A percentile compares a stretch with the other conserved stretches of the same genome.
Evolutionary conservation across 345 rosid species (phyloP).

Genomic region (Brassica napus): DNA sequence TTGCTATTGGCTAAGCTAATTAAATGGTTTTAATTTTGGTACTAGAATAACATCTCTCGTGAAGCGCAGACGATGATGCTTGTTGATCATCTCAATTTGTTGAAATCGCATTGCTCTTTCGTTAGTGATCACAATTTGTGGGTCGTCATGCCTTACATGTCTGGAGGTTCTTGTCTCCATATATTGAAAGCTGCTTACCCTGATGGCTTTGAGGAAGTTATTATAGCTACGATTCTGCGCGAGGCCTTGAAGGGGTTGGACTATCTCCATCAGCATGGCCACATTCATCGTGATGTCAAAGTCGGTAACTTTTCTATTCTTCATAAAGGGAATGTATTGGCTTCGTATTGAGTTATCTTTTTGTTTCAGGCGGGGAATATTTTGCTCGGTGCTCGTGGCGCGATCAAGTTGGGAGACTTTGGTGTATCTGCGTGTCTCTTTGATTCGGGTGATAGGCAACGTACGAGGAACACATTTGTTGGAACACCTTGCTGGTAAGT

Average conservation of each 20-base stretch:
- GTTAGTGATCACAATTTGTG: constrained; percentile 89
- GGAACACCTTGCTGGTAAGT: constrained; percentile 98
- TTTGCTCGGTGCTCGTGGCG: constrained; percentile 78
- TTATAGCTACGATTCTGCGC: constrained; percentile 83
- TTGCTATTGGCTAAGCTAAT: neutral
- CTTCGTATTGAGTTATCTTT: neutral
- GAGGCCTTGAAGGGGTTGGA: constrained; percentile 90
- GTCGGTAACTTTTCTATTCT: constrained; percentile 44
- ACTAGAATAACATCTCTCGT: constrained; percentile 73
- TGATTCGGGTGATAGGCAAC: constrained; percentile 98
- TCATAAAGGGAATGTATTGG: neutral
- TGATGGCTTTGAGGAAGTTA: constrained; percentile 92
- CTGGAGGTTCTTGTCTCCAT: constrained; percentile 99
- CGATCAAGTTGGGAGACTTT: constrained; percentile 89
- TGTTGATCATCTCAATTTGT: constrained; percentile 89
- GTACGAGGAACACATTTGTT: constrained; percentile 96
- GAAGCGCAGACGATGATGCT: constrained; percentile 97
- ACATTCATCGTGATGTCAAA: constrained; percentile 96
- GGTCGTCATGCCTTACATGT: constrained; percentile 98
- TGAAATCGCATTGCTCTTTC: constrained; percentile 91
- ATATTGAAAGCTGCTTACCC: constrained; percentile 92
- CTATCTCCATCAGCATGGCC: constrained; percentile 98
- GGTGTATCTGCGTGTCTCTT: constrained; percentile 98
- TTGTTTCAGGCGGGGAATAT: constrained; percentile 82
- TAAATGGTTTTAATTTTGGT: neutral